A percentile compares a stretch with the other conserved stretches of the same genome.
phyloP scores from a whole-genome alignment of 23 red algal species.

The Gracilaria vermiculophylla region DNA sequence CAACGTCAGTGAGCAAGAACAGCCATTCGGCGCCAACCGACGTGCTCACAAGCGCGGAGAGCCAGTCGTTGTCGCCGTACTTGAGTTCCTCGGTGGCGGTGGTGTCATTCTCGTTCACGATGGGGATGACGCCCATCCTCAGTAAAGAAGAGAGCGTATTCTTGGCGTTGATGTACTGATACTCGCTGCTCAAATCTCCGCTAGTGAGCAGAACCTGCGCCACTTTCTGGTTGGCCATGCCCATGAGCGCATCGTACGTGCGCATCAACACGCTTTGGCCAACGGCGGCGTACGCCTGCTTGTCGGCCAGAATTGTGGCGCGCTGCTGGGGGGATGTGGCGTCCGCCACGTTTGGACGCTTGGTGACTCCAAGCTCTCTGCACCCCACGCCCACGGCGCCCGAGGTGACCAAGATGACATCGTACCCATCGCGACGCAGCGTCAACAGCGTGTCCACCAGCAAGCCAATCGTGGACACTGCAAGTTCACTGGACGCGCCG shows the following conservation, averaged over 20 bases:
- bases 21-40: conserved; percentile 90
- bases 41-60: conserved; percentile 83
- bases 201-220: conserved; percentile 93
- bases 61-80: conserved; percentile 94
- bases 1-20: conserved; percentile 97
- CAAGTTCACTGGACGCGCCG: conserved; percentile 73
- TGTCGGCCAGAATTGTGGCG: conserved; percentile 60
- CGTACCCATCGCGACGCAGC: conserved; percentile 62
- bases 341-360: conserved; percentile 45
- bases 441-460: conserved; percentile 89
- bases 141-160: conserved; percentile 87
- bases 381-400: conserved; percentile 96
- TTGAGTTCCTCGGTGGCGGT: conserved; percentile 77
- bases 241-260: conserved; percentile 85
- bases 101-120: conserved; percentile 92
- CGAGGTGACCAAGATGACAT: conserved; percentile 94
- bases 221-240: conserved; percentile 72
- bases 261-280: conserved; percentile 92
- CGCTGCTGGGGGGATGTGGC: conserved; percentile 35
- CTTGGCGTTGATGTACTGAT: conserved; percentile 90
- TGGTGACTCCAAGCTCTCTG: conserved; percentile 63
- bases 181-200: conserved; percentile 75
- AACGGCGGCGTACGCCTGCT: conserved; percentile 94
- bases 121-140: conserved; percentile 85
- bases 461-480: conserved; percentile 87